Conservation (phyloP, 495 filamentous ascomycete species). For the Tuber magnatum region DNA sequence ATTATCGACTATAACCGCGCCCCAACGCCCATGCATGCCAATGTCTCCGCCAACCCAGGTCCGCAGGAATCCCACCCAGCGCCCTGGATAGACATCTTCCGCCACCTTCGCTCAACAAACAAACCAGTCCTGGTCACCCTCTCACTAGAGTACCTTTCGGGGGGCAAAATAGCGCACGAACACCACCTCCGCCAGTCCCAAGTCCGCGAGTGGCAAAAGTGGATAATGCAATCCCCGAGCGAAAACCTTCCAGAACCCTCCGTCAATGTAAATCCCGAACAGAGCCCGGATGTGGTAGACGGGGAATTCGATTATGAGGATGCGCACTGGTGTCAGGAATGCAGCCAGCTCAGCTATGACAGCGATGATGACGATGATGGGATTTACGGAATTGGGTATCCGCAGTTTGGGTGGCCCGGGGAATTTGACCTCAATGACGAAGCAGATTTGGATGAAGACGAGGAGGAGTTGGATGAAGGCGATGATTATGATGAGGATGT, state of each 20-base stretch:
- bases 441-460: neutral
- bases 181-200: neutral
- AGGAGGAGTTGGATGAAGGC: neutral
- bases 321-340: neutral
- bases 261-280: neutral
- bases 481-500: neutral
- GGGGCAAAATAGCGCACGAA: neutral
- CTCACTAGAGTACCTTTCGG: neutral
- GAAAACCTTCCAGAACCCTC: neutral
- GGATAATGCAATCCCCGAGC: neutral
- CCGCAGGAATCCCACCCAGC: neutral
- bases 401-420: neutral
- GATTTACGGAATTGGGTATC: neutral
- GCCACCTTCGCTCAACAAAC: neutral
- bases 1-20: neutral
- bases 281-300: neutral
- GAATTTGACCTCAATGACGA: neutral
- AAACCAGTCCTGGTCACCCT: neutral
- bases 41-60: neutral
- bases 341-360: neutral
- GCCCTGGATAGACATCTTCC: neutral
- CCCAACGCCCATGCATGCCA: neutral
- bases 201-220: conserved; percentile 3
- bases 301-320: neutral
- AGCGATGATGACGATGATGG: neutral